Percentiles rank a stretch among this genome's conserved stretches.
phyloP scores from a whole-genome alignment of 2,329 filamentous ascomycete species.

The Zalaria sp. region DNA sequence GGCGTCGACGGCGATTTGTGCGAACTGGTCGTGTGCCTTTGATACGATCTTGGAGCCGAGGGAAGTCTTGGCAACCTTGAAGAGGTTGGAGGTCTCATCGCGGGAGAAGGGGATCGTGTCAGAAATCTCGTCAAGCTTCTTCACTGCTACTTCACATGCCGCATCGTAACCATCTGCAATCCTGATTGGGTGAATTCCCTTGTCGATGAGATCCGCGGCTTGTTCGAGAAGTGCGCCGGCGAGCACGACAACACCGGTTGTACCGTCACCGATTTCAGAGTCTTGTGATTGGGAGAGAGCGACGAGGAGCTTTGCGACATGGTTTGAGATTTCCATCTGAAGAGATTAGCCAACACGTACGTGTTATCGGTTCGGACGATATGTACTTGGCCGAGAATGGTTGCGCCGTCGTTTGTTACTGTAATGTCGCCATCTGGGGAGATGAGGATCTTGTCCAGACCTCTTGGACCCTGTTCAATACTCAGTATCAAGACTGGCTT shows the following conservation, averaged over 20 bases:
- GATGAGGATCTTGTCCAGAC: slow-evolving; percentile 97
- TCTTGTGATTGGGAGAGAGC: slow-evolving; percentile 98
- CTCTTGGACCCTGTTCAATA: slow-evolving; percentile 57
- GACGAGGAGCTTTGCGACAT: slow-evolving; percentile 91
- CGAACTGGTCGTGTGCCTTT: slow-evolving; percentile 96
- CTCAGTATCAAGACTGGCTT: slow-evolving; percentile 4
- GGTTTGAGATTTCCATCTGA: slow-evolving; percentile 97
- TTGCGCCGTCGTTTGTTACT: slow-evolving; percentile 96
- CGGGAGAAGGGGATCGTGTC: slow-evolving; percentile 78
- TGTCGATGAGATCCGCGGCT: slow-evolving; percentile 95
- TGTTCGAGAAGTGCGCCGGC: slow-evolving; percentile 92
- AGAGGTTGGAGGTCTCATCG: slow-evolving; percentile 68
- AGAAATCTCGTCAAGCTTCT: slow-evolving; percentile 83
- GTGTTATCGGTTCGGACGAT: too few species aligned
- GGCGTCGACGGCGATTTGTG: slow-evolving; percentile 92
- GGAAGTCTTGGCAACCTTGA: slow-evolving; percentile 91
- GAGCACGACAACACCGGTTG: slow-evolving; percentile 91
- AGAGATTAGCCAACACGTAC: slow-evolving; percentile 1
- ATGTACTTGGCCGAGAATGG: slow-evolving; percentile 63
- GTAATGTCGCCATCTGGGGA: slow-evolving; percentile 98
- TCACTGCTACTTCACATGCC: slow-evolving; percentile 90
- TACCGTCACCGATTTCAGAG: slow-evolving; percentile 96
- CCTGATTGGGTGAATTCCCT: slow-evolving; percentile 96
- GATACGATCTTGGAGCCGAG: slow-evolving; percentile 98
- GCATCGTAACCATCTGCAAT: slow-evolving; percentile 98